Evolutionary conservation across 495 filamentous ascomycete genomes (phyloP).

Genomic region (Penicillium verhagenii): DNA sequence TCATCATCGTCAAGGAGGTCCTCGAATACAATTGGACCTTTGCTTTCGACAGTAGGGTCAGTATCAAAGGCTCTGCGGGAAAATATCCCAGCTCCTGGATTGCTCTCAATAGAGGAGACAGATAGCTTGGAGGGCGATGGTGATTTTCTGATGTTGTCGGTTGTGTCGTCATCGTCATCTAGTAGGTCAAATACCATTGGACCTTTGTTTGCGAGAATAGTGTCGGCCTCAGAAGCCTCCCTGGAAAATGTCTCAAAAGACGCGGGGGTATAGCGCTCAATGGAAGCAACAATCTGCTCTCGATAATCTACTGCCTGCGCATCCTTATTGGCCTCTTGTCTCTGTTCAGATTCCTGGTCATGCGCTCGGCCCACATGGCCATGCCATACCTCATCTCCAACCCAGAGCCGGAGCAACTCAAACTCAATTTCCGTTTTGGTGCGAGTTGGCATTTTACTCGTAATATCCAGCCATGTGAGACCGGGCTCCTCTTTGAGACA

Average conservation of each 20-base stretch:
- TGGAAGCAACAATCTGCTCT: neutral
- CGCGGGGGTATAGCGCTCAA: neutral
- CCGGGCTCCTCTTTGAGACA: slow-evolving; percentile 26
- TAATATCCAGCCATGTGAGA: slow-evolving; percentile 36
- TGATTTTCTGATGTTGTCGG: no score
- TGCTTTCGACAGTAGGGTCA: neutral
- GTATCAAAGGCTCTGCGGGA: neutral
- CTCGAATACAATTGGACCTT: neutral
- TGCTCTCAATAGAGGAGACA: no score
- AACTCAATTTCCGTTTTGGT: slow-evolving; percentile 37
- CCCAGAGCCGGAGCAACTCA: slow-evolving; percentile 40
- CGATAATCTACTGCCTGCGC: neutral
- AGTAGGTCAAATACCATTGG: neutral
- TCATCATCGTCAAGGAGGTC: slow-evolving; percentile 1
- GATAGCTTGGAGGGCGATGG: no score
- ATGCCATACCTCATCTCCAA: slow-evolving; percentile 23
- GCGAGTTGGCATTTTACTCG: slow-evolving; percentile 28
- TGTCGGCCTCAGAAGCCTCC: neutral
- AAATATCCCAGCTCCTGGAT: no score
- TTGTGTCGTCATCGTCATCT: slow-evolving; percentile 4
- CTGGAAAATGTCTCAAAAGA: no score
- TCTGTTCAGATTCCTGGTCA: neutral
- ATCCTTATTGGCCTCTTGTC: neutral
- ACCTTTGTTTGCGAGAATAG: neutral
- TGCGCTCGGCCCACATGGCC: neutral